Conservation (phyloP, 805 yeast species). For the Suhomyces xylopsoci region DNA sequence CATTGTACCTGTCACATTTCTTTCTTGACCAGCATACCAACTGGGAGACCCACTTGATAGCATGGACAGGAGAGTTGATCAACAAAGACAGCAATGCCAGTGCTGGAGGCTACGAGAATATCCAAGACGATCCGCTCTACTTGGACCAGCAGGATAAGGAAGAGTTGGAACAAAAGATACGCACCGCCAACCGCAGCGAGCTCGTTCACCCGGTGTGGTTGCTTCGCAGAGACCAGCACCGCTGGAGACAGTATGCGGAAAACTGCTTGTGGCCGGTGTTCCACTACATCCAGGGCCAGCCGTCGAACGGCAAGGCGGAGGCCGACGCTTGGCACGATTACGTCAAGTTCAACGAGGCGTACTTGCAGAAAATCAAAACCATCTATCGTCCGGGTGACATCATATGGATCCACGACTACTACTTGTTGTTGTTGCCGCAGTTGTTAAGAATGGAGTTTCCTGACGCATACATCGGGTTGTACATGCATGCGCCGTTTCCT, state of each 20-base stretch:
- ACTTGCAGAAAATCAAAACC: conserved; percentile 70
- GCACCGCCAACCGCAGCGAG: conserved; percentile 44
- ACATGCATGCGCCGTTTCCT: conserved; percentile 90
- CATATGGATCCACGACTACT: conserved; percentile 91
- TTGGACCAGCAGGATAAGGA: conserved; percentile 54
- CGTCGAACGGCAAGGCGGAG: conserved; percentile 66
- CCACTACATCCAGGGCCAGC: conserved; percentile 84
- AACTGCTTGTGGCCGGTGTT: conserved; percentile 90
- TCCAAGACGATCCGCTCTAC: conserved; percentile 57
- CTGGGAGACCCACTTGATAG: conserved; percentile 87
- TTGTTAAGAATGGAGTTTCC: conserved; percentile 75
- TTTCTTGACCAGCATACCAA: conserved; percentile 61
- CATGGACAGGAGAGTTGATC: conserved; percentile 91
- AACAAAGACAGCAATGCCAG: conserved; percentile 18
- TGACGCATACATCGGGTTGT: conserved; percentile 71
- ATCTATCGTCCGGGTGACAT: conserved; percentile 86
- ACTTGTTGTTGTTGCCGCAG: conserved; percentile 77
- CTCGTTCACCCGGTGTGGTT: conserved; percentile 87
- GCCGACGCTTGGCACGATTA: conserved; percentile 81
- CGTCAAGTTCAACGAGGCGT: conserved; percentile 86
- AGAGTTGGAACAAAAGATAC: conserved; percentile 46
- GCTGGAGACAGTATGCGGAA: conserved; percentile 92
- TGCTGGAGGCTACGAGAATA: conserved; percentile 21
- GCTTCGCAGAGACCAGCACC: conserved; percentile 66
- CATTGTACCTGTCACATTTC: conserved; percentile 72